Evolutionary conservation across 2,329 filamentous ascomycete species (phyloP).

Genomic region (Arthrobotrys pseudoclavata): DNA sequence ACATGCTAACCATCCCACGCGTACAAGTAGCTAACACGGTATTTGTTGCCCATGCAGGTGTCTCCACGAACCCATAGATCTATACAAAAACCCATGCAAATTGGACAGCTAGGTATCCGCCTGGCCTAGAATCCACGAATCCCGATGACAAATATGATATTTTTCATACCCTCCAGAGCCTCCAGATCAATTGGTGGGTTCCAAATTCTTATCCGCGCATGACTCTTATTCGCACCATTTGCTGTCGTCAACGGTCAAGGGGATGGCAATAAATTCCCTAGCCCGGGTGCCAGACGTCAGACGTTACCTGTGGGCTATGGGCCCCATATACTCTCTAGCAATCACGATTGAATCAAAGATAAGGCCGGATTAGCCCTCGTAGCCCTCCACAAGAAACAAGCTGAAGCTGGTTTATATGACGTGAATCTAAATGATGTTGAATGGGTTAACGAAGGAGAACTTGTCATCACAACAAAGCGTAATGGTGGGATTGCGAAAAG

Average conservation of each 20-base stretch:
- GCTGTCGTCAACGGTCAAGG: background rate
- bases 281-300: constrained; percentile 1
- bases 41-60: too few relatives aligned
- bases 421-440: too few relatives aligned
- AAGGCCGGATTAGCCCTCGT: background rate
- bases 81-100: too few relatives aligned
- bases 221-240: background rate
- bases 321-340: constrained; percentile 2
- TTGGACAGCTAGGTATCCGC: too few relatives aligned
- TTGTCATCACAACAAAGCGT: background rate
- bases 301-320: background rate
- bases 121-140: background rate
- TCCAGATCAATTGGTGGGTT: background rate
- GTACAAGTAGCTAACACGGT: too few relatives aligned
- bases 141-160: background rate
- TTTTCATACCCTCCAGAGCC: background rate
- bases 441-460: background rate
- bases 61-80: too few relatives aligned
- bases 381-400: background rate
- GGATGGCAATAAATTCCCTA: background rate
- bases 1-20: too few relatives aligned
- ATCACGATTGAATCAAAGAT: background rate
- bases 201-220: background rate
- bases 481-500: background rate
- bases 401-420: background rate